Conservation (phyloP, 345 rosid species). For the Cardamine chenopodiifolia region DNA sequence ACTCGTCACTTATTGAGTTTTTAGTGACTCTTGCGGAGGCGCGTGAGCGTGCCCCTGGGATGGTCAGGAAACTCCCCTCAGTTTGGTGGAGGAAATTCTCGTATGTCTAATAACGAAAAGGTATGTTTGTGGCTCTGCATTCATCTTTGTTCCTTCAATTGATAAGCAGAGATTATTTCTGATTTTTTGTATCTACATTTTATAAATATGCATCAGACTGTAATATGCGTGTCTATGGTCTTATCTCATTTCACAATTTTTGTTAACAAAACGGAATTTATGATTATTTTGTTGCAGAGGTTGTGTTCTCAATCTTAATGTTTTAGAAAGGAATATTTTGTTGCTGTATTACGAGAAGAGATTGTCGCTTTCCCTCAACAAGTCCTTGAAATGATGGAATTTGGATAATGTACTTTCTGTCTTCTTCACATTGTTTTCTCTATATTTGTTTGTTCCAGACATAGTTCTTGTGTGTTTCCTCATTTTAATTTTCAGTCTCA, state of each 20-base stretch:
- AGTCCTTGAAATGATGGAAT: constrained; percentile 87
- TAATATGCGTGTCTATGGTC: too few species aligned
- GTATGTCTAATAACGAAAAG: constrained; percentile 61
- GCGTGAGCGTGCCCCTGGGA: constrained; percentile 97
- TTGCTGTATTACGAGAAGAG: constrained; percentile 95
- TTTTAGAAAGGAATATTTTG: constrained; percentile 84
- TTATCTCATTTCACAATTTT: neutral
- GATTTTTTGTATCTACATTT: neutral
- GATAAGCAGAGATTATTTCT: neutral
- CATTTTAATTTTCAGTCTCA: neutral
- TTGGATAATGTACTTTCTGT: constrained; percentile 71
- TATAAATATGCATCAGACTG: neutral
- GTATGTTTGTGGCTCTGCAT: constrained; percentile 38
- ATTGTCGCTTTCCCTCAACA: constrained; percentile 90
- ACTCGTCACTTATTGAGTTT: constrained; percentile 92
- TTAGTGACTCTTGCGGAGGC: constrained; percentile 95
- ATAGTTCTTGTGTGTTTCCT: constrained; percentile 1
- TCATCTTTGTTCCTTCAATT: neutral
- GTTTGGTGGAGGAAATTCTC: constrained; percentile 52
- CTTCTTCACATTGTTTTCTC: neutral
- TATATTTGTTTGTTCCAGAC: neutral
- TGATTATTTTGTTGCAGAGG: constrained; percentile 55
- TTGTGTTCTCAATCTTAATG: constrained; percentile 42
- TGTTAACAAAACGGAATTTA: constrained; percentile 5
- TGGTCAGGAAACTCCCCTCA: constrained; percentile 99